Evolutionary conservation across 2,329 filamentous ascomycete genomes (phyloP).

Genomic region (Periconia sp.): DNA sequence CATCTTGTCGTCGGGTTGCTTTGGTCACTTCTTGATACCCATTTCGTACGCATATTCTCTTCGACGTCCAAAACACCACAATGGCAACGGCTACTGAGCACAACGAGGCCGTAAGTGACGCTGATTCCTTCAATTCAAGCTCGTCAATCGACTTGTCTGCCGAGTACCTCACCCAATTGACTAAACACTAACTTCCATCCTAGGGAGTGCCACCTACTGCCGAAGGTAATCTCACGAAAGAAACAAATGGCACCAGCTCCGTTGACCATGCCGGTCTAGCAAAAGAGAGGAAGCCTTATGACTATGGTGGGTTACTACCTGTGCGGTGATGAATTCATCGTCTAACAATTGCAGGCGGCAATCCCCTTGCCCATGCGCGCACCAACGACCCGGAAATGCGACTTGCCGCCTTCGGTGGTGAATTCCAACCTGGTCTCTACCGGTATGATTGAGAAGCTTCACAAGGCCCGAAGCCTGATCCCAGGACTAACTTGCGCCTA

Average conservation of each 20-base stretch:
- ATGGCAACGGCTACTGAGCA: conserved; percentile 53
- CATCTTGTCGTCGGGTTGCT: too few species aligned
- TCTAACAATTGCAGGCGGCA: conserved; percentile 44
- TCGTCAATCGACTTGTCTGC: too few species aligned
- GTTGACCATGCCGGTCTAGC: conserved; percentile 45
- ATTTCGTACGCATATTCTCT: too few species aligned
- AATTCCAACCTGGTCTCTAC: conserved; percentile 60
- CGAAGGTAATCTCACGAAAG: too few species aligned
- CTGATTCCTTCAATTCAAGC: not conserved
- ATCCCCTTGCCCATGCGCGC: conserved; percentile 57
- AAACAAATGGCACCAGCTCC: conserved; percentile 38
- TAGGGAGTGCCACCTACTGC: too few species aligned
- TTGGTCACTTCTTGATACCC: conserved; percentile 16
- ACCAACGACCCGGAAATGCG: conserved; percentile 56
- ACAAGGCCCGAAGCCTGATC: too few species aligned
- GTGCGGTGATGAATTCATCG: not conserved
- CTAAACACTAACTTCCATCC: not conserved
- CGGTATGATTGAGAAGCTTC: conserved; percentile 23
- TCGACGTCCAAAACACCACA: too few species aligned
- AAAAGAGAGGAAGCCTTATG: conserved; percentile 54
- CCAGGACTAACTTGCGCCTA: conserved; percentile 10
- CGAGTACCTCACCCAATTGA: too few species aligned
- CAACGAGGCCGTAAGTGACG: conserved; percentile 35
- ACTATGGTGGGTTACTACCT: conserved; percentile 44
- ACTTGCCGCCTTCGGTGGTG: conserved; percentile 58